Evolutionary conservation across 1,284 basidiomycete genomes (phyloP), one percentile per base, ranked within the genome.

Genomic region (Moesziomyces sp.): DNA sequence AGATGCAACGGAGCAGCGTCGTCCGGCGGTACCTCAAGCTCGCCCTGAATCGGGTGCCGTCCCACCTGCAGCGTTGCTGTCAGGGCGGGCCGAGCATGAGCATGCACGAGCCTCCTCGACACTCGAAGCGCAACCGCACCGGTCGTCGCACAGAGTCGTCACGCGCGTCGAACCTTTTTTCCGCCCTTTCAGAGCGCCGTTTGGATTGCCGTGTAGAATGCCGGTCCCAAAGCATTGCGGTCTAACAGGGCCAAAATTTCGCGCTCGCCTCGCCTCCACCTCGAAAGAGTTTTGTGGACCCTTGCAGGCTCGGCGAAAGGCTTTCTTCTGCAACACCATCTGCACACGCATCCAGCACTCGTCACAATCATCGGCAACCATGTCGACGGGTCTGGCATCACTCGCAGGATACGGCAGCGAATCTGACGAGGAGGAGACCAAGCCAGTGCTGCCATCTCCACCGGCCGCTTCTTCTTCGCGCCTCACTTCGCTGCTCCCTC

Each of bases 361-460:
- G 51, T 24, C 45, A 42, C 42, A 46, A 43, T 42, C 50, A 21
- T 11, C 35, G 40, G 3, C 42, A 46, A 46, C 30, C 45, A 70
- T 64, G 67, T 46, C 62, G 9, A 45, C 52, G 5, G 68, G 62
- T 9, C 47, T 71, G 19, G 55, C 68, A 52, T 65, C 54, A 42
- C 68, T 71, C 13, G 58, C 58, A 21, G 62, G 58, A 16, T 71
- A 71, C 48, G 62, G 55, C 23, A 71, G 68, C 52, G 68, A 71
- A 48, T 71, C 68, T 28, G 68, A 71, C 18, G 46, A 47, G 8
- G 58, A 61, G 6, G 48, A 40, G n/a, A 18, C 2, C 16, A 5
- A 45, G n/a, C 46, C 45, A 6, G 33, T 23, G 49, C 59, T 30
- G 8, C 49, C 3, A 18, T 21, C 24, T 24, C 10, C 52, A 24